Evolutionary conservation across 192 early-diverging fungal species (phyloP).

Genomic region (Thamnidium elegans): DNA sequence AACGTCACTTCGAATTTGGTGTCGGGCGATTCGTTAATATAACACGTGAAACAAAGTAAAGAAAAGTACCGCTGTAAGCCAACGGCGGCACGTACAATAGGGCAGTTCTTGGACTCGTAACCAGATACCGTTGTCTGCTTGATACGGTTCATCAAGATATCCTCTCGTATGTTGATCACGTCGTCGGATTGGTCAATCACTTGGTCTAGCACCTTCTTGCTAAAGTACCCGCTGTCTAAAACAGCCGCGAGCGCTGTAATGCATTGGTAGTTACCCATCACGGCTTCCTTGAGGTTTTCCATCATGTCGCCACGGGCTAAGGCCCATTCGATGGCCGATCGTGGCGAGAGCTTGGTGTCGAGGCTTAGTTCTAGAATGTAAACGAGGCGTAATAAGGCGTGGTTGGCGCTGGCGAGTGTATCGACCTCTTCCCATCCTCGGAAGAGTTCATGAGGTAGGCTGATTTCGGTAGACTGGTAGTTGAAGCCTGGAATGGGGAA

Average conservation of each 20-base stretch:
- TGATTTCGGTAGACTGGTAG: neutral
- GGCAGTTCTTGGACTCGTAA: constrained; percentile 9
- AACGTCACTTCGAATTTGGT: constrained; percentile 28
- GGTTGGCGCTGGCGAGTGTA: constrained; percentile 34
- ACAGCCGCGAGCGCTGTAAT: constrained; percentile 44
- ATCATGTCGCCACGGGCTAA: constrained; percentile 49
- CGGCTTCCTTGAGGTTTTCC: constrained; percentile 50
- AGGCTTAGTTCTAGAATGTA: constrained; percentile 55
- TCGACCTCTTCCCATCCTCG: constrained; percentile 34
- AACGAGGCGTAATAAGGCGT: constrained; percentile 51
- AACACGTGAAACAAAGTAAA: constrained; percentile 52
- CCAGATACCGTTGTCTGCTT: constrained; percentile 42
- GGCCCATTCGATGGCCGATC: constrained; percentile 56
- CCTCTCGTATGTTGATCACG: constrained; percentile 58
- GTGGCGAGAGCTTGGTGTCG: constrained; percentile 37
- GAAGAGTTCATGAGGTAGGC: constrained; percentile 24
- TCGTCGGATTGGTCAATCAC: constrained; percentile 54
- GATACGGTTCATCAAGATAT: constrained; percentile 56
- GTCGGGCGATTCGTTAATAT: constrained; percentile 40
- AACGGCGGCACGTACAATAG: constrained; percentile 43
- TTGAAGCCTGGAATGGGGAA: constrained; percentile 34
- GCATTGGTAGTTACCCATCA: constrained; percentile 55
- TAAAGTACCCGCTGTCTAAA: constrained; percentile 42
- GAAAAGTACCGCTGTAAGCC: constrained; percentile 61
- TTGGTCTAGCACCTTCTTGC: constrained; percentile 52